Evolutionary conservation across 441 rosid species (phyloP).

Genomic region (Arabidopsis hybrid): DNA sequence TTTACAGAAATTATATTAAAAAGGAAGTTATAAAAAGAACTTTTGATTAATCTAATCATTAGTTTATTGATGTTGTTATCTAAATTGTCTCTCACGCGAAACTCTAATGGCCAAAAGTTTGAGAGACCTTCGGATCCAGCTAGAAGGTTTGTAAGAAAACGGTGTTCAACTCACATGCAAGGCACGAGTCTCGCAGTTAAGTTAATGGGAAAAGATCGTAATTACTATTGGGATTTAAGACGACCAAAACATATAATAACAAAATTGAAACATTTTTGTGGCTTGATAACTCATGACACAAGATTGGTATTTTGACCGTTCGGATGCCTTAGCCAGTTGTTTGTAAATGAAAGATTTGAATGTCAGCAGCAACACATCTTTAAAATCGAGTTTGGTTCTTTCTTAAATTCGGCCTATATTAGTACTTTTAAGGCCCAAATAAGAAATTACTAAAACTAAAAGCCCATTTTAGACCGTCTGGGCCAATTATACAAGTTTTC

Average conservation of each 20-base stretch:
- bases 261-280: neutral
- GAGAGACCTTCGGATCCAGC: neutral
- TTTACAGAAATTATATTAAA: neutral
- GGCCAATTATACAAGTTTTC: neutral
- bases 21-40: neutral
- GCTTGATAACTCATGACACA: neutral
- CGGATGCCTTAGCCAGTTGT: slow-evolving; percentile 7
- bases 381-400: neutral
- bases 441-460: neutral
- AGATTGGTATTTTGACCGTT: neutral
- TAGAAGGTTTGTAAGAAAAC: neutral
- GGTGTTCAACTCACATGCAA: neutral
- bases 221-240: neutral
- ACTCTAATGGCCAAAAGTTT: slow-evolving; percentile 20
- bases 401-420: neutral
- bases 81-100: slow-evolving; percentile 26
- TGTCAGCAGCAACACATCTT: neutral
- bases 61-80: slow-evolving; percentile 1
- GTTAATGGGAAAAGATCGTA: neutral
- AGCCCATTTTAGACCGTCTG: neutral
- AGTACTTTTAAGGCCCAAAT: neutral
- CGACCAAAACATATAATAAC: neutral
- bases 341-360: neutral
- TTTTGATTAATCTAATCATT: neutral
- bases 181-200: neutral